phyloP scores from a whole-genome alignment of 2,329 filamentous ascomycete species.

The Corinectria fuckeliana region DNA sequence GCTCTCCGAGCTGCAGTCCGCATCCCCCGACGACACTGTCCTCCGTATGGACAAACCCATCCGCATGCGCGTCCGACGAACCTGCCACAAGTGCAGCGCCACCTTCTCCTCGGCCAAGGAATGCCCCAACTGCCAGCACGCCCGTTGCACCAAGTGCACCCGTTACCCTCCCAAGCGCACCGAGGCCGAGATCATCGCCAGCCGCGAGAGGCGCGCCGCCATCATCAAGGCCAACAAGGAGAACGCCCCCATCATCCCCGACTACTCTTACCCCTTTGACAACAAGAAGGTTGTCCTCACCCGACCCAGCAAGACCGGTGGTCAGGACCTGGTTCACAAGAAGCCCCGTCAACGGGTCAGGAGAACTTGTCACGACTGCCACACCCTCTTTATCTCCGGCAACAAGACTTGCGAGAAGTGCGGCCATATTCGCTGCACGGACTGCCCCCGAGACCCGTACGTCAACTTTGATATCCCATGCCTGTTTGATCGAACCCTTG shows the following conservation, averaged over 20 bases:
- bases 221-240: conserved; percentile 63
- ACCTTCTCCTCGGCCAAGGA: conserved; percentile 75
- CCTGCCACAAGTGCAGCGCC: conserved; percentile 81
- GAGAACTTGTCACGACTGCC: conserved; percentile 78
- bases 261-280: conserved; percentile 53
- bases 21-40: conserved; percentile 58
- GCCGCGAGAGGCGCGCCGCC: conserved; percentile 57
- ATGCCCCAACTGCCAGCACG: conserved; percentile 79
- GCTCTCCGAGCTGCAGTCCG: conserved; percentile 58
- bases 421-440: conserved; percentile 76
- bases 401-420: conserved; percentile 72
- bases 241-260: conserved; percentile 59
- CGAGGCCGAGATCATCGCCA: conserved; percentile 60
- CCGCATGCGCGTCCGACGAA: conserved; percentile 77
- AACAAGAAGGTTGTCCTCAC: conserved; percentile 62
- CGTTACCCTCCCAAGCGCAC: conserved; percentile 73
- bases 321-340: conserved; percentile 75
- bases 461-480: conserved; percentile 44
- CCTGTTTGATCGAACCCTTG: conserved; percentile 2
- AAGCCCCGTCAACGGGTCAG: conserved; percentile 75
- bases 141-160: conserved; percentile 80
- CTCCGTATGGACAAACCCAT: conserved; percentile 76
- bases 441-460: conserved; percentile 81
- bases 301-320: conserved; percentile 69
- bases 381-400: conserved; percentile 63